Conservation (phyloP, 176 grass and related monocot genomes). For the Alloteropsis semialata region DNA sequence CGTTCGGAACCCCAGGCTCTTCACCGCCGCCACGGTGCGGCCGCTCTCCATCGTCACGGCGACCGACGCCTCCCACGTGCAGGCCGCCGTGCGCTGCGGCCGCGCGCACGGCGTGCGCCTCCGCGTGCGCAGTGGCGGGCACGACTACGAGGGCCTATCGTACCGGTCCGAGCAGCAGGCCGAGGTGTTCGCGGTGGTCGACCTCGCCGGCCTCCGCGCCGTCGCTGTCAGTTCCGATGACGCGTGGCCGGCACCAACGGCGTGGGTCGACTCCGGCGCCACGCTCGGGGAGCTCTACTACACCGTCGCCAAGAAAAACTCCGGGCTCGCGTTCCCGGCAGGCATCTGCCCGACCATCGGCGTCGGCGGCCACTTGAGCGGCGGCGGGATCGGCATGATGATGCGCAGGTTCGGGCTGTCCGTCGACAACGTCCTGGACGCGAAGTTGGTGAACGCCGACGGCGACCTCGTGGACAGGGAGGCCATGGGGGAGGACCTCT, state of each 20-base stretch:
- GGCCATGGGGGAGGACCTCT: slow-evolving; percentile 52
- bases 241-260: not conserved
- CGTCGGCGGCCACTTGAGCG: slow-evolving; percentile 59
- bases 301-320: slow-evolving; percentile 24
- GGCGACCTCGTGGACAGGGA: slow-evolving; percentile 44
- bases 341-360: slow-evolving; percentile 62
- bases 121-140: slow-evolving; percentile 55
- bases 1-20: slow-evolving; percentile 46
- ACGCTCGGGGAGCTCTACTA: slow-evolving; percentile 69
- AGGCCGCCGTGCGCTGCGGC: slow-evolving; percentile 50
- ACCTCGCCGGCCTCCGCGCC: slow-evolving; percentile 44
- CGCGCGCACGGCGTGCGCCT: slow-evolving; percentile 19
- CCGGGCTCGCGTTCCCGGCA: slow-evolving; percentile 33
- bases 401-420: slow-evolving; percentile 51
- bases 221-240: slow-evolving; percentile 2
- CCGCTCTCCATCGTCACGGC: slow-evolving; percentile 59
- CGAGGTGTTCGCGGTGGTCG: slow-evolving; percentile 46
- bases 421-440: slow-evolving; percentile 61
- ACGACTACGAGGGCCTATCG: slow-evolving; percentile 86
- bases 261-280: slow-evolving; percentile 60
- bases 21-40: slow-evolving; percentile 29
- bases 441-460: slow-evolving; percentile 38
- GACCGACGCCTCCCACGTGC: slow-evolving; percentile 41
- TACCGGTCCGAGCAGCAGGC: slow-evolving; percentile 38
- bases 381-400: slow-evolving; percentile 57